Evolutionary conservation across 352 stramenopile genomes (phyloP).

Genomic region (Globisporangium emineosum): DNA sequence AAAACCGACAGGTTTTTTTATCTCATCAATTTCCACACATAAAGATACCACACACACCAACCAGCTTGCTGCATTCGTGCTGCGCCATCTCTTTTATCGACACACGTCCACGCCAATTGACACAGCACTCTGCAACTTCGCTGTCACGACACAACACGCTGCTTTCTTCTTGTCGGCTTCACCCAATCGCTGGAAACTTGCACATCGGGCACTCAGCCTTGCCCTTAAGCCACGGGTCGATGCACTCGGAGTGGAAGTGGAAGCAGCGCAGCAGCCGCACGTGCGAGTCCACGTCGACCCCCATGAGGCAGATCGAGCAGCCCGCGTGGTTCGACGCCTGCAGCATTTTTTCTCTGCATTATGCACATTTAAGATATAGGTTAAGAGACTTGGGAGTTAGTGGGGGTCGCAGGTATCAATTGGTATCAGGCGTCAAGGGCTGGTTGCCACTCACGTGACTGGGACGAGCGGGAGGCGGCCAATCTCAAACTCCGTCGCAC

Average conservation of each 20-base stretch:
- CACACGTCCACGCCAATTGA: too few relatives aligned
- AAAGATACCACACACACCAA: too few relatives aligned
- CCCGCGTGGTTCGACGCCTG: conserved; percentile 40
- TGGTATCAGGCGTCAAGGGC: neutral
- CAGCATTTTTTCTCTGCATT: conserved; percentile 58
- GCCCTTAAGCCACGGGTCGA: conserved; percentile 71
- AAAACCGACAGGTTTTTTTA: too few relatives aligned
- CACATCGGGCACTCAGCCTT: conserved; percentile 77
- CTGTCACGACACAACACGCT: too few relatives aligned
- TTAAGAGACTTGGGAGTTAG: neutral
- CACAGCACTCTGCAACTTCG: neutral
- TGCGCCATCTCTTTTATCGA: too few relatives aligned
- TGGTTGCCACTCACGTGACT: conserved; percentile 58
- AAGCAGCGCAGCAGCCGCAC: conserved; percentile 78
- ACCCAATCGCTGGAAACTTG: conserved; percentile 69
- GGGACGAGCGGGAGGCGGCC: conserved; percentile 51
- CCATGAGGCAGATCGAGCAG: conserved; percentile 68
- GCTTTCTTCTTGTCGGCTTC: too few relatives aligned
- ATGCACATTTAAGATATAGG: neutral
- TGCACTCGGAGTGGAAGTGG: conserved; percentile 71
- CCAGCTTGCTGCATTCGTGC: too few relatives aligned
- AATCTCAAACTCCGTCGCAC: conserved; percentile 55
- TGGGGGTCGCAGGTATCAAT: neutral
- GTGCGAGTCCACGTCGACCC: conserved; percentile 33
- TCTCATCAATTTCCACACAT: too few relatives aligned